Evolutionary conservation across 106 monocot genomes (phyloP).

Genomic region (Dioscorea zingiberensis): DNA sequence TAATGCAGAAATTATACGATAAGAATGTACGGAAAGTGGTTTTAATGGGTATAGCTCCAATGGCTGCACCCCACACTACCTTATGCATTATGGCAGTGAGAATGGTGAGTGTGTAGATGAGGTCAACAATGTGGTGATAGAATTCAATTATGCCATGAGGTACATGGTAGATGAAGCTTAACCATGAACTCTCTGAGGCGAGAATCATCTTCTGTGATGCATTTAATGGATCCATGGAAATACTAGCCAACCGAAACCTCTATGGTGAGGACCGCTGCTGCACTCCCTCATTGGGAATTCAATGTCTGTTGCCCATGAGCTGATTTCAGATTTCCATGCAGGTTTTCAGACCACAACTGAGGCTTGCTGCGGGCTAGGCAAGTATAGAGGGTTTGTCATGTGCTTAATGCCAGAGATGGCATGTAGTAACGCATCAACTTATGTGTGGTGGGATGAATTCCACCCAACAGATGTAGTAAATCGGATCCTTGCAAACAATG

Average conservation of each 20-base stretch:
- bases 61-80: conserved; percentile 79
- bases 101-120: conserved; percentile 47
- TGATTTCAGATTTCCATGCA: conserved; percentile 6
- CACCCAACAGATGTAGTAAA: conserved; percentile 86
- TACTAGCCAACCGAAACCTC: conserved; percentile 26
- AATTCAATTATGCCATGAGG: conserved; percentile 66
- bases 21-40: conserved; percentile 54
- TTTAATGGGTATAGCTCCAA: conserved; percentile 72
- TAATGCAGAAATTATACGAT: conserved; percentile 57
- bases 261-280: conserved; percentile 32
- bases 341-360: conserved; percentile 60
- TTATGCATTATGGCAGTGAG: conserved; percentile 37
- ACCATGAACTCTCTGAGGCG: conserved; percentile 29
- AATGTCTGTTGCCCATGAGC: not conserved
- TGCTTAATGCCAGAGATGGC: conserved; percentile 72
- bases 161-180: conserved; percentile 45
- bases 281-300: too few species aligned
- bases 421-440: conserved; percentile 53
- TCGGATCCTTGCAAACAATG: conserved; percentile 63
- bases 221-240: conserved; percentile 79
- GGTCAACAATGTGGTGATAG: conserved; percentile 55
- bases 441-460: conserved; percentile 92
- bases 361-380: conserved; percentile 74
- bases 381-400: conserved; percentile 53
- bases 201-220: conserved; percentile 60